Conservation (phyloP, 805 yeast species). For the Sungouiozyma ichnusensis region DNA sequence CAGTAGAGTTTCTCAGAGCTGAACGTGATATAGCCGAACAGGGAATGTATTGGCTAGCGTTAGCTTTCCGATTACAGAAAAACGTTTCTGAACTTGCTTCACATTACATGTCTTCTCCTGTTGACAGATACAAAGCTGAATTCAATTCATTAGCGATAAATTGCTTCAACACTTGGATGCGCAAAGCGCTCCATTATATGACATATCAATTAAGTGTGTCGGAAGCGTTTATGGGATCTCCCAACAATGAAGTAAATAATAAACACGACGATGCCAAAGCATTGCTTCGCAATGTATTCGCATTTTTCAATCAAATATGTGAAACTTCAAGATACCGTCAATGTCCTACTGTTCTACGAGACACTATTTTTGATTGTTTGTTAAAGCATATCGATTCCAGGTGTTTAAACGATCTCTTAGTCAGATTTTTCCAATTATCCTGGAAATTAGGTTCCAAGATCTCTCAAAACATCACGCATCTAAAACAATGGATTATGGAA, state of each 20-base stretch:
- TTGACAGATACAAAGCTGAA: constrained; percentile 40
- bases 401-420: constrained; percentile 9
- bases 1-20: constrained; percentile 47
- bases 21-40: constrained; percentile 47
- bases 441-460: constrained; percentile 9
- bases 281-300: constrained; percentile 79
- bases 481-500: constrained; percentile 6
- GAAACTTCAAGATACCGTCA: constrained; percentile 84
- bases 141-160: constrained; percentile 3
- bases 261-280: constrained; percentile 58
- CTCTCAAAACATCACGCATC: constrained; percentile 2
- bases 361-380: constrained; percentile 1
- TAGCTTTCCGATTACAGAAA: neutral
- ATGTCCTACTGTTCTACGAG: constrained; percentile 48
- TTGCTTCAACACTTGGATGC: constrained; percentile 6
- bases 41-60: neutral
- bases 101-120: no score
- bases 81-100: neutral
- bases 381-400: constrained; percentile 4
- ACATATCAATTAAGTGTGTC: constrained; percentile 5
- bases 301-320: constrained; percentile 76
- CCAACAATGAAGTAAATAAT: constrained; percentile 55
- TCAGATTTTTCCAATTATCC: constrained; percentile 5
- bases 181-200: constrained; percentile 3
- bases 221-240: constrained; percentile 5